Conservation (phyloP, 768 basidiomycete species). For the Lactarius trivialis region DNA sequence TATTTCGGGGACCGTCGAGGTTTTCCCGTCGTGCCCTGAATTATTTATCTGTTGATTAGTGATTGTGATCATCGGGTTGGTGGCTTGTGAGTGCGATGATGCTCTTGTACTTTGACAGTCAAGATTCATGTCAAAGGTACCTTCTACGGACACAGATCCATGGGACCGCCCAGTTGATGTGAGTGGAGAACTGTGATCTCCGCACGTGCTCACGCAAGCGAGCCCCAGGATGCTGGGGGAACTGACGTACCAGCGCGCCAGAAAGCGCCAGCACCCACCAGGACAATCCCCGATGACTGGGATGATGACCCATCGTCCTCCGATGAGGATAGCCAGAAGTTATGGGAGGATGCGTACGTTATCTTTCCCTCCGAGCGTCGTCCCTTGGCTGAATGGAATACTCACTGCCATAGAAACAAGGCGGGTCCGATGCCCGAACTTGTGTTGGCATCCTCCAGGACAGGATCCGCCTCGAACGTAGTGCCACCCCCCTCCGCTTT, state of each 20-base stretch:
- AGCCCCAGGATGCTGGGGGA: not conserved
- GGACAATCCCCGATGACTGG: slow-evolving; percentile 47
- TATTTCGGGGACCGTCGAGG: not conserved
- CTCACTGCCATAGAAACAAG: slow-evolving; percentile 40
- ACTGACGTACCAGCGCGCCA: not conserved
- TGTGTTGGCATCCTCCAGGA: slow-evolving; percentile 38
- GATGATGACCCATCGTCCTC: slow-evolving; percentile 44
- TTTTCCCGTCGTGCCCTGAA: not conserved
- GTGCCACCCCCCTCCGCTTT: slow-evolving; percentile 51
- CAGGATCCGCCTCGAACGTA: slow-evolving; percentile 29
- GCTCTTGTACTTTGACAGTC: slow-evolving; percentile 4
- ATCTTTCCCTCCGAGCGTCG: slow-evolving; percentile 19
- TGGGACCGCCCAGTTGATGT: slow-evolving; percentile 19
- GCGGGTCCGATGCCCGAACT: slow-evolving; percentile 63
- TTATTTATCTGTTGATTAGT: not conserved
- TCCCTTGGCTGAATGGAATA: not conserved
- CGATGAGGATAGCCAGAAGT: slow-evolving; percentile 41
- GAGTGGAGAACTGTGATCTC: not conserved
- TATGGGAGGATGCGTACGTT: slow-evolving; percentile 72
- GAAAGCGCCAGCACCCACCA: not conserved
- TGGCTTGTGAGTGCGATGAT: not conserved
- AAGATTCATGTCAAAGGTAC: slow-evolving; percentile 7
- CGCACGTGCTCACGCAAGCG: not conserved
- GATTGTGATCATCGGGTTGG: not conserved
- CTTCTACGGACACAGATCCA: slow-evolving; percentile 11